phyloP scores from a whole-genome alignment of 1,139 yeast species.

The Cylindricascospora bacillispora region DNA sequence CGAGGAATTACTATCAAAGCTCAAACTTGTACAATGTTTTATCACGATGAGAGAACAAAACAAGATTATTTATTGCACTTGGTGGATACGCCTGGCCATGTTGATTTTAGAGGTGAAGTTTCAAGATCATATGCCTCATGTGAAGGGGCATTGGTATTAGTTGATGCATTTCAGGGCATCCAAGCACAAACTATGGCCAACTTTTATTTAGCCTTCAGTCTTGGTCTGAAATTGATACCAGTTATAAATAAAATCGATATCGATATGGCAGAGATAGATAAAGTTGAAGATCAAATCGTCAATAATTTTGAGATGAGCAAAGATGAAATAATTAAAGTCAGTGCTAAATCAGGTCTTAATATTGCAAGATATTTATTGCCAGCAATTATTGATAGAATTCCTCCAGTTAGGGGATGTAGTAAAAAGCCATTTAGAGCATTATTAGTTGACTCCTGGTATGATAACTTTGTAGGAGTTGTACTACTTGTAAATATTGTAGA shows the following conservation, averaged over 20 bases:
- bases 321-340: constrained; percentile 69
- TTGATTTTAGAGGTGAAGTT: constrained; percentile 89
- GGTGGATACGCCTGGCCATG: constrained; percentile 98
- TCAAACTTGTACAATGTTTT: constrained; percentile 90
- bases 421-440: constrained; percentile 57
- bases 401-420: constrained; percentile 50
- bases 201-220: constrained; percentile 76
- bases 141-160: constrained; percentile 82
- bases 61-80: constrained; percentile 74
- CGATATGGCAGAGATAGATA: constrained; percentile 66
- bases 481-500: constrained; percentile 75
- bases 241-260: constrained; percentile 87
- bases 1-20: constrained; percentile 96
- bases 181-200: constrained; percentile 98
- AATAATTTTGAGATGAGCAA: constrained; percentile 67
- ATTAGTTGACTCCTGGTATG: constrained; percentile 95
- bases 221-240: constrained; percentile 74
- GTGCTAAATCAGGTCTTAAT: constrained; percentile 84
- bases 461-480: constrained; percentile 86
- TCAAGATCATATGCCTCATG: constrained; percentile 90
- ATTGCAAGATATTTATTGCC: constrained; percentile 61
- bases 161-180: constrained; percentile 93
- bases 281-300: constrained; percentile 74
- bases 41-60: constrained; percentile 41
- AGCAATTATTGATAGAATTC: constrained; percentile 63